Percentiles rank a stretch among this genome's conserved stretches.
Evolutionary conservation across 2,329 filamentous ascomycete genomes (phyloP).

Genomic region (Chrysosporium queenslandicum): DNA sequence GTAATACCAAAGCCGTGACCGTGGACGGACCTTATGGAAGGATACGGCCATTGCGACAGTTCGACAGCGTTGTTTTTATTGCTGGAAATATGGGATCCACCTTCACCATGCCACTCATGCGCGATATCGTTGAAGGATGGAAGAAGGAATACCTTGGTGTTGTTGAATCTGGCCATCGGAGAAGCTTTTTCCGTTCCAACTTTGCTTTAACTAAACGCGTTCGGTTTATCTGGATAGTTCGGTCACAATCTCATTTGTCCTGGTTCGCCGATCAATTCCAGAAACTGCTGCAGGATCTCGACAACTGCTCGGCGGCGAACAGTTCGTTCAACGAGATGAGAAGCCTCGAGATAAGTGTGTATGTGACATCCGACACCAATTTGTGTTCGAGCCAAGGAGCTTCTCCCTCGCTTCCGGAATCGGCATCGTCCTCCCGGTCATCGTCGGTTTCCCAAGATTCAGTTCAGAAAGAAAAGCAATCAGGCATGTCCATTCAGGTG

Average conservation of each 20-base stretch:
- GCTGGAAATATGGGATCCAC: slow-evolving; percentile 52
- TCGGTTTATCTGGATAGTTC: slow-evolving; percentile 51
- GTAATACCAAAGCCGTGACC: slow-evolving; percentile 30
- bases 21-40: slow-evolving; percentile 48
- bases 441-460: not conserved
- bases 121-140: slow-evolving; percentile 46
- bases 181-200: not conserved
- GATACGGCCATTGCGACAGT: slow-evolving; percentile 46
- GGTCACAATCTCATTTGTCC: slow-evolving; percentile 42
- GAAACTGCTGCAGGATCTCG: slow-evolving; percentile 36
- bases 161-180: not conserved
- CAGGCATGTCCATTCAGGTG: slow-evolving; percentile 13
- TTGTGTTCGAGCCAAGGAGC: slow-evolving; percentile 20
- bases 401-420: not conserved
- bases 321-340: slow-evolving; percentile 26
- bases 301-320: slow-evolving; percentile 25
- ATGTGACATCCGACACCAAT: slow-evolving; percentile 48
- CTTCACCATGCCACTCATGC: slow-evolving; percentile 47
- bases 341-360: slow-evolving; percentile 44
- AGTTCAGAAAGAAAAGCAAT: slow-evolving; percentile 4
- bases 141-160: slow-evolving; percentile 24
- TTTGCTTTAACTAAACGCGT: slow-evolving; percentile 36
- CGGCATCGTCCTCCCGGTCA: not conserved
- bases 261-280: slow-evolving; percentile 47
- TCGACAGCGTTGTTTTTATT: slow-evolving; percentile 51